A percentile compares a stretch with the other conserved stretches of the same genome.
Conservation (phyloP, 345 rosid species). For the Clausena lansium region DNA sequence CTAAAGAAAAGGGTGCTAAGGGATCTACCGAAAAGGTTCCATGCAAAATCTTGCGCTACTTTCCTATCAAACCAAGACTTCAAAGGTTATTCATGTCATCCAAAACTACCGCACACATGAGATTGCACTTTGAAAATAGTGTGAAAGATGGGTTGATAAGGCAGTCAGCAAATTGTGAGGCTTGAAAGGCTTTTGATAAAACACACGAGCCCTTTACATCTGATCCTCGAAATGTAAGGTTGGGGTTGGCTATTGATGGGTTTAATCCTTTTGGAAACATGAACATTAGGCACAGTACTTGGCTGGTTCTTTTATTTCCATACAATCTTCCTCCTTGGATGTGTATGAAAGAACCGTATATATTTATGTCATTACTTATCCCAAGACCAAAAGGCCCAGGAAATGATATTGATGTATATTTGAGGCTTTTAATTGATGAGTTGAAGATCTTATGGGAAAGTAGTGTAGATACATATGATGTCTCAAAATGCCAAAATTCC, state of each 20-base stretch:
- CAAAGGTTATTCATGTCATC: background rate
- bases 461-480: background rate
- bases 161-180: background rate
- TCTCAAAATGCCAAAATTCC: background rate
- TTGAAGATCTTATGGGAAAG: background rate
- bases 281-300: background rate
- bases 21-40: background rate
- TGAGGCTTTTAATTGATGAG: background rate
- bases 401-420: background rate
- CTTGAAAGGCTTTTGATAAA: background rate
- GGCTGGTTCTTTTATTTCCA: background rate
- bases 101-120: background rate
- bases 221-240: background rate
- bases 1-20: background rate
- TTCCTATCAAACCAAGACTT: background rate
- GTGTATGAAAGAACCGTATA: background rate
- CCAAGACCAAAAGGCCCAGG: background rate
- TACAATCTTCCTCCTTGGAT: background rate
- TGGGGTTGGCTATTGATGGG: background rate
- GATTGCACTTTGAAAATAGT: background rate
- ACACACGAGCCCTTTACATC: background rate
- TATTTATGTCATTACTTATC: background rate
- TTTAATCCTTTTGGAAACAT: background rate
- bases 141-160: background rate
- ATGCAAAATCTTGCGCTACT: too few relatives aligned